These are phyloP conservation scores for Cyclotella baltica DNA, from an alignment of 108 stramenopile species.

Conservation along the genomic window DNA sequence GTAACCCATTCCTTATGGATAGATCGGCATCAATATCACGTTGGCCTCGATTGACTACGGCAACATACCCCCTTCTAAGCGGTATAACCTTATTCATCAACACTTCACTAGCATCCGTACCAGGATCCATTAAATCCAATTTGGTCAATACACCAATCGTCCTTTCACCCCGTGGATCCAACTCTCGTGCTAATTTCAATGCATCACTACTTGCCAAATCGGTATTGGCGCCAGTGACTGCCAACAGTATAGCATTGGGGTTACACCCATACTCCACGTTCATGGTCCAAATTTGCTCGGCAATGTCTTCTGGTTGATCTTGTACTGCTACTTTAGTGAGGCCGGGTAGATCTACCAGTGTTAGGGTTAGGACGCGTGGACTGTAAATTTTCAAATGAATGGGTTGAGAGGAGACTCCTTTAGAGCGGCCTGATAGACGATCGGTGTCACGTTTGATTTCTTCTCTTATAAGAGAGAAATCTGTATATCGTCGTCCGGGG, in stretches of 20 bases:
- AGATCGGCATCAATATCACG: slow-evolving; percentile 91
- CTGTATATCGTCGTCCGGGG: slow-evolving; percentile 85
- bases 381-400: slow-evolving; percentile 96
- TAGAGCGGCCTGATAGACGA: slow-evolving; percentile 87
- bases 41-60: slow-evolving; percentile 97
- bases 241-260: slow-evolving; percentile 97
- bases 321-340: slow-evolving; percentile 95
- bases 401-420: slow-evolving; percentile 90
- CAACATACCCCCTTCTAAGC: slow-evolving; percentile 94
- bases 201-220: slow-evolving; percentile 98
- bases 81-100: slow-evolving; percentile 93
- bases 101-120: slow-evolving; percentile 94
- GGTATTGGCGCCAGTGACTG: slow-evolving; percentile 96
- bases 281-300: slow-evolving; percentile 89
- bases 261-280: slow-evolving; percentile 91
- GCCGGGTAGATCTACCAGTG: slow-evolving; percentile 99
- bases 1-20: slow-evolving; percentile 85
- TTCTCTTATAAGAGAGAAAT: slow-evolving; percentile 89
- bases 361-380: slow-evolving; percentile 94
- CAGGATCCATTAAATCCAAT: slow-evolving; percentile 98
- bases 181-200: slow-evolving; percentile 92
- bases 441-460: slow-evolving; percentile 97
- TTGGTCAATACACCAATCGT: slow-evolving; percentile 99
- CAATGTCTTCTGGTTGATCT: slow-evolving; percentile 97
- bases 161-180: slow-evolving; percentile 91